Evolutionary conservation across 1,139 yeast species (phyloP).

Genomic region (Meyerozyma sp.): DNA sequence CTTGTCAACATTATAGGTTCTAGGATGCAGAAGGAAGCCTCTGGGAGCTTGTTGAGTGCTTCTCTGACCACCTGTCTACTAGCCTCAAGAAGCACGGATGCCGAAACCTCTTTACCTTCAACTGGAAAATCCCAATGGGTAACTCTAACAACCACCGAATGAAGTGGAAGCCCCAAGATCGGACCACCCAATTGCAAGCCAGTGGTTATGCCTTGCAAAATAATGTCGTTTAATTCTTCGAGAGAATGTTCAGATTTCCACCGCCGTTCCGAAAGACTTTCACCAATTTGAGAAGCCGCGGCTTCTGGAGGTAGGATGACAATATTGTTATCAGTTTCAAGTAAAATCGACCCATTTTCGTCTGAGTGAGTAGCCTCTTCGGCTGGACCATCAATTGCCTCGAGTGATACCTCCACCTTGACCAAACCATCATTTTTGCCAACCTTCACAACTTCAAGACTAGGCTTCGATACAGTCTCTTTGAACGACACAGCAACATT

Average conservation of each 20-base stretch:
- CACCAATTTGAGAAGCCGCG: conserved; percentile 20
- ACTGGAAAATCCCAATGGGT: conserved; percentile 50
- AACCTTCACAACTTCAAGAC: neutral
- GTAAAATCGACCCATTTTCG: conserved; percentile 33
- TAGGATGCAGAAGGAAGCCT: conserved; percentile 42
- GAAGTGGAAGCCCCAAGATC: conserved; percentile 56
- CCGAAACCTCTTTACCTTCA: conserved; percentile 35
- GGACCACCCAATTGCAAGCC: conserved; percentile 80
- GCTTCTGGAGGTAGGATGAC: conserved; percentile 26
- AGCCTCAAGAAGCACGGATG: conserved; percentile 22
- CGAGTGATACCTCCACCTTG: conserved; percentile 38
- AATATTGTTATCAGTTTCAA: conserved; percentile 34
- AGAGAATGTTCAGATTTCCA: conserved; percentile 49
- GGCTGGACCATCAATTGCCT: conserved; percentile 47
- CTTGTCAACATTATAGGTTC: conserved; percentile 85
- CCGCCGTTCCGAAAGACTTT: conserved; percentile 29
- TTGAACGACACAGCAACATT: conserved; percentile 85
- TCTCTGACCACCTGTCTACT: conserved; percentile 29
- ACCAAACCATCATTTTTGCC: neutral
- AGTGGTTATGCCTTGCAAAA: conserved; percentile 60
- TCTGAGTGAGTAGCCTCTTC: conserved; percentile 28
- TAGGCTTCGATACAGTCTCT: conserved; percentile 50
- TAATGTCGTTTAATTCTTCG: conserved; percentile 47
- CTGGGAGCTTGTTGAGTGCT: conserved; percentile 1
- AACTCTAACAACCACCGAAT: conserved; percentile 54